Conservation (phyloP, 2,329 filamentous ascomycete species). For the Tolypocladium endophyticum region DNA sequence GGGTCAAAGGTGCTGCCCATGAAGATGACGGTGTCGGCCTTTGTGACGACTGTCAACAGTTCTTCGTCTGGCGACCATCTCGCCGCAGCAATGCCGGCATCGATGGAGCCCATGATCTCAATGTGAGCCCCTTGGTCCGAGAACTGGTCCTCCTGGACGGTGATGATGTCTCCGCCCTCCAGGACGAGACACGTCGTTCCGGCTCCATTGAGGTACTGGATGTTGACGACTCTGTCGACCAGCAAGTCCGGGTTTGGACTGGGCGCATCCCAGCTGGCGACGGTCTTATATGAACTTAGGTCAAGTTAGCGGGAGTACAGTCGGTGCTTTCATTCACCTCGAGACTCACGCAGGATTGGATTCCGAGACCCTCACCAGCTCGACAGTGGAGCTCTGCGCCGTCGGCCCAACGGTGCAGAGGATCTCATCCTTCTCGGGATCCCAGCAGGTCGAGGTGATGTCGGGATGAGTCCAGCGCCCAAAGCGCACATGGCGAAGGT, state of each 20-base stretch:
- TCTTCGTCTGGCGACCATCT: slow-evolving; percentile 95
- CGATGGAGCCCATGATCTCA: slow-evolving; percentile 90
- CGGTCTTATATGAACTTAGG: slow-evolving; percentile 21
- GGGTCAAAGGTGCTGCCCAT: slow-evolving; percentile 91
- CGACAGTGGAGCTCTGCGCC: slow-evolving; percentile 57
- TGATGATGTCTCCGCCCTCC: slow-evolving; percentile 81
- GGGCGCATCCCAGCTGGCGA: slow-evolving; percentile 84
- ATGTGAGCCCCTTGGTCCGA: slow-evolving; percentile 60
- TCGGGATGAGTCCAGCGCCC: slow-evolving; percentile 51
- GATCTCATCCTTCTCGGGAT: slow-evolving; percentile 64
- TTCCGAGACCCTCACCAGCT: slow-evolving; percentile 49
- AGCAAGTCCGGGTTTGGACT: slow-evolving; percentile 66
- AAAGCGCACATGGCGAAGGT: slow-evolving; percentile 70
- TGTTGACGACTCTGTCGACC: slow-evolving; percentile 63
- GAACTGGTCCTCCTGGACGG: slow-evolving; percentile 56
- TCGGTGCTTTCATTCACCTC: neutral
- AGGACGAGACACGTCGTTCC: slow-evolving; percentile 71
- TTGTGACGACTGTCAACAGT: slow-evolving; percentile 72
- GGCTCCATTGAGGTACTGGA: slow-evolving; percentile 80
- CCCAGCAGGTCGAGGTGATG: slow-evolving; percentile 76
- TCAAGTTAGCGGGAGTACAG: neutral
- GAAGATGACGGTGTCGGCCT: slow-evolving; percentile 68
- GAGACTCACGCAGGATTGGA: slow-evolving; percentile 19
- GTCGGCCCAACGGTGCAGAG: slow-evolving; percentile 80
- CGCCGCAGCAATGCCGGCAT: slow-evolving; percentile 81